Percentiles rank a stretch among this genome's conserved stretches.
These are phyloP conservation scores for Trichosanthes truncata DNA, from an alignment of 306 rosid species.

Conservation along the genomic window DNA sequence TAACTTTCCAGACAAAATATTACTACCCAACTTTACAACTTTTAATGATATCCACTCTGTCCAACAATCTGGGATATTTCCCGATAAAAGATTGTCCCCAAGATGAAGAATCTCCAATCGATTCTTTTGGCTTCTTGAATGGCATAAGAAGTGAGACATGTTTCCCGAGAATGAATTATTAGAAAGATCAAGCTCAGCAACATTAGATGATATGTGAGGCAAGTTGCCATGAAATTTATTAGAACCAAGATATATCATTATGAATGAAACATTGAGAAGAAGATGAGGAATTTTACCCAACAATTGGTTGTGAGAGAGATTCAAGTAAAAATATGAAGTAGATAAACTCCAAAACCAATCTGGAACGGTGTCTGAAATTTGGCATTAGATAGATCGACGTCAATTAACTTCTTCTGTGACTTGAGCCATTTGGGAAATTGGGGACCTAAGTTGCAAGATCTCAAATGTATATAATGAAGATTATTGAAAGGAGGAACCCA, in stretches of 20 bases:
- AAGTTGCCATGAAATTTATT: not conserved
- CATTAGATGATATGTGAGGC: not conserved
- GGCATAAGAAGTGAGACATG: not conserved
- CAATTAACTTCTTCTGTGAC: not conserved
- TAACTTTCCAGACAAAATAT: conserved; percentile 14
- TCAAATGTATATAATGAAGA: fast-evolving
- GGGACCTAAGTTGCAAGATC: conserved; percentile 7
- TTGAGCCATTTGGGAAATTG: conserved; percentile 18
- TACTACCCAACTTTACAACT: conserved; percentile 7
- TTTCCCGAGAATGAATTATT: not conserved
- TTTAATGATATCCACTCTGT: not conserved
- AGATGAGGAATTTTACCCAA: too few relatives aligned
- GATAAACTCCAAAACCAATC: conserved; percentile 9
- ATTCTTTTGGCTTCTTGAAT: not conserved
- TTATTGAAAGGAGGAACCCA: conserved; percentile 15
- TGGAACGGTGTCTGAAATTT: not conserved
- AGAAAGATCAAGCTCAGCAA: not conserved
- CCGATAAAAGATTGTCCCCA: not conserved
- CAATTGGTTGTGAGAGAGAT: too few relatives aligned
- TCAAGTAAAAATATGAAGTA: too few relatives aligned
- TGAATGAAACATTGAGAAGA: too few relatives aligned
- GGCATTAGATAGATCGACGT: not conserved
- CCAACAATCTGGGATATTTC: conserved; percentile 16
- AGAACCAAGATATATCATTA: not conserved
- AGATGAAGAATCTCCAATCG: not conserved